These are phyloP conservation scores for Rubia peregrina DNA, from an alignment of 305 asterid species.

Conservation along the genomic window DNA sequence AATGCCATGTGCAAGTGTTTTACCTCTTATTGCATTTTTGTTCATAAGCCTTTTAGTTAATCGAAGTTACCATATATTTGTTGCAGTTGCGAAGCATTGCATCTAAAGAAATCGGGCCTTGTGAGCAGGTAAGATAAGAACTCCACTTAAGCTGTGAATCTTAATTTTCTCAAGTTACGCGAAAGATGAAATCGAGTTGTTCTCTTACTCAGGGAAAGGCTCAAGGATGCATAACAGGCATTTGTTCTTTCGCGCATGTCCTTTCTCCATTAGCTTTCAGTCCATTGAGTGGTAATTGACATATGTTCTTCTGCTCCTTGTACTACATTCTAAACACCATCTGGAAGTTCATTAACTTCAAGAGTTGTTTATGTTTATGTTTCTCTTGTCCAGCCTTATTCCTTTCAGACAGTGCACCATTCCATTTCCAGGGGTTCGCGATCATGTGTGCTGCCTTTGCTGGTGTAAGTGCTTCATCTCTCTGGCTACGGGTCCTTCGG, in stretches of 20 bases:
- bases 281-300: constrained; percentile 62
- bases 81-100: constrained; percentile 84
- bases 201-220: constrained; percentile 58
- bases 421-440: constrained; percentile 87
- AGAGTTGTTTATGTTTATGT: neutral
- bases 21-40: neutral
- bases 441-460: constrained; percentile 66
- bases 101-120: constrained; percentile 78
- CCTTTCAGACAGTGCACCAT: constrained; percentile 72
- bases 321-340: neutral
- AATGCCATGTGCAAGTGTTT: constrained; percentile 66
- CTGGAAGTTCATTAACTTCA: neutral
- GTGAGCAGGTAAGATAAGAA: constrained; percentile 51
- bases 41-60: neutral
- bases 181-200: neutral
- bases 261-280: constrained; percentile 76
- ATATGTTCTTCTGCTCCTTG: neutral
- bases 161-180: neutral
- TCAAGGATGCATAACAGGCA: constrained; percentile 89
- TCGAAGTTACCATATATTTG: neutral
- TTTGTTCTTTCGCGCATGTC: constrained; percentile 59
- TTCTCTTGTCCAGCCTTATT: constrained; percentile 43
- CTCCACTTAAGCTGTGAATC: neutral
- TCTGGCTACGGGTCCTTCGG: too few species aligned
- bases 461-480: constrained; percentile 44